These are phyloP conservation scores for Starmerella sp. DNA, from an alignment of 805 yeast genomes.

Conservation along the genomic window DNA sequence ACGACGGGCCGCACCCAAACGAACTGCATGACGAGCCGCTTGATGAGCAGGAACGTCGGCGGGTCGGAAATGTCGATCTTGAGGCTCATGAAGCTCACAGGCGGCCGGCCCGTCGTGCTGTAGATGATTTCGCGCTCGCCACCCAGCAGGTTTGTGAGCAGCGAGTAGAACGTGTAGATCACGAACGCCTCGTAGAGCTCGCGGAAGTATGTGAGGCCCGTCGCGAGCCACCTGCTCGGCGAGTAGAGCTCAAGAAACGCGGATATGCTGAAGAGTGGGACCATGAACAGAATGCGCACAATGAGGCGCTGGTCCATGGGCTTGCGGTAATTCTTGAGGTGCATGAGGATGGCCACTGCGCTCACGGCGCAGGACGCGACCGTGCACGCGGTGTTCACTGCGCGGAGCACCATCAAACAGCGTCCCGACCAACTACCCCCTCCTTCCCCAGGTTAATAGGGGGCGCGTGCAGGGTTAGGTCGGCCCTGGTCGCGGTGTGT, in stretches of 20 bases:
- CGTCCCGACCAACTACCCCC: not conserved
- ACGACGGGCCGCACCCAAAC: conserved; percentile 88
- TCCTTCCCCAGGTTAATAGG: not conserved
- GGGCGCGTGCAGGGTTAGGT: no score
- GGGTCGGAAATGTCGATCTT: conserved; percentile 82
- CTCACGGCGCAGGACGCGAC: conserved; percentile 35
- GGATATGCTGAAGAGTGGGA: conserved; percentile 68
- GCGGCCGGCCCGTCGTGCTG: conserved; percentile 56
- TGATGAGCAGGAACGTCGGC: conserved; percentile 57
- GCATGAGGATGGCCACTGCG: conserved; percentile 38
- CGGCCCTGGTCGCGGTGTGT: no score
- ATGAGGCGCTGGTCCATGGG: conserved; percentile 80
- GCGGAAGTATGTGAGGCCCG: conserved; percentile 35
- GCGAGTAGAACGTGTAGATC: conserved; percentile 80
- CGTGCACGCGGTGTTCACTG: conserved; percentile 15
- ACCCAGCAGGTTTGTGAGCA: conserved; percentile 72
- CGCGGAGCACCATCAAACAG: conserved; percentile 7
- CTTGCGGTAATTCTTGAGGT: conserved; percentile 64
- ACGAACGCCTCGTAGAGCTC: conserved; percentile 95
- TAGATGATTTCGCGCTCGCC: conserved; percentile 84
- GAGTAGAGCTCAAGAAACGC: conserved; percentile 49
- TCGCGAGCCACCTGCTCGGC: conserved; percentile 14
- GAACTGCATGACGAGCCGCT: conserved; percentile 81
- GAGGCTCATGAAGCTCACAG: conserved; percentile 34
- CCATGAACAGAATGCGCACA: conserved; percentile 67